Base-by-base conservation (phyloP, 108 stramenopile species). In the Conticribra weissflogii region DNA sequence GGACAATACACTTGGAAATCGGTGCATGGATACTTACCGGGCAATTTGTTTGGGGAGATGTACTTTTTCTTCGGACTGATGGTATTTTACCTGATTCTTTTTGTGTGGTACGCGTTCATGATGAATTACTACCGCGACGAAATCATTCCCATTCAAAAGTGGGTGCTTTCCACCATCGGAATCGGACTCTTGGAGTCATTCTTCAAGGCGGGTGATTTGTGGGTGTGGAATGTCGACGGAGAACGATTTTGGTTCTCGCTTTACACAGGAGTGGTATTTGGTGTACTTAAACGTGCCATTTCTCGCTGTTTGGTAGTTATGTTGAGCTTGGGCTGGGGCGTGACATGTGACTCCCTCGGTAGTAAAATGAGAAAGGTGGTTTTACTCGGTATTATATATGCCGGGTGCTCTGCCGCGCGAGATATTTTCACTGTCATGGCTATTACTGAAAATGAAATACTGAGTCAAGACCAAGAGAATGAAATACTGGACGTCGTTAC, bases 161-260 rank as follows among this genome's bases (percentile, higher is more conserved):
- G 93, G 93, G 80, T 95, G 8, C 53, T 92, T n/a, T 73, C 47
- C 0, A 91, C 93, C 0, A 92, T 92, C 31, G 67, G 54, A 23
- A 75, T 95, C 55, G 90, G 91, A 24, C 68, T 89, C 2, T 29
- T 88, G 33, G 91, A 95, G 71, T 24, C 77, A 8, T 87, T 92
- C 68, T 90, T 92, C 63, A 83, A 84, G 54, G 63, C 85, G 12
- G 88, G 87, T 3, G 87, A 90, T 75, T 75, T 81, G 21, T 90
- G 90, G 80, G 83, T 89, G 2, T 95, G 93, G 93, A 95, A 95
- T 66, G 81, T 78, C 18, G 86, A 90, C 68, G 93, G 93, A 61
- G 65, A 60, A n/a, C 62, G 88, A 36, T 83, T 88, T 33, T 86
- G 79, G 82, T 74, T 85, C 60, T 78, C 88, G 25, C 78, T 83